Evolutionary conservation across 495 filamentous ascomycete species (phyloP), one percentile per base, ranked within the genome.

Genomic region (Chaetomium tenue): DNA sequence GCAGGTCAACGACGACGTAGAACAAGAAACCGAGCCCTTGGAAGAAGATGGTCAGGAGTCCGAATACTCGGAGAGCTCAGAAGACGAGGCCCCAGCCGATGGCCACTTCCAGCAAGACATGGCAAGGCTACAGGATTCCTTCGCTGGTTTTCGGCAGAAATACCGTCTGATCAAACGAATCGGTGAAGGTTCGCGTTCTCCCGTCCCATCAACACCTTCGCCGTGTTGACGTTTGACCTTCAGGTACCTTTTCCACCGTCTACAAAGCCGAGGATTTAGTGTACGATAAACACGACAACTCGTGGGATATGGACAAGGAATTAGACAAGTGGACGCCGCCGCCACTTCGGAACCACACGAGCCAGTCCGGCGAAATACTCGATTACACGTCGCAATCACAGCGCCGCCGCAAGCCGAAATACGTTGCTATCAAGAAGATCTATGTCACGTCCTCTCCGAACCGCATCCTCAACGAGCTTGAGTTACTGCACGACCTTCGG

Each of bases 241-340:
- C 70, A 93, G 91, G 92, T 42, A 99, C 94, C 20, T 99, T 99
- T 71, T 97, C 93, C 0, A 97, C 93, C 13, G 94, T 99, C 0
- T 99, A 98, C 78, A 98, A 98, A 74, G 94, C 94, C 40, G 94
- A 99, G 76, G 95, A 99, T 73, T 78, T 97, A n/a, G 81, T 86
- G 28, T 97, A 97, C 71, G 84, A 96, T 58, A 74, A 83, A 51
- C 95, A 91, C 76, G 76, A 88, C 47, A 97, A 97, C 75, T 83
- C 87, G 55, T 98, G 94, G 94, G 92, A 97, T 69, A 68, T 89
- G 25, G 84, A 86, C 63, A 85, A 85, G 60, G 82, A 88, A 61
- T 85, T 84, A 48, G 70, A 77, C 28, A 83, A 85, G 72, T 91
- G 83, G 86, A 74, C 76, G 60, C 83, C 86, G 40, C 87, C 88